Evolutionary conservation across 345 rosid genomes (phyloP), one percentile per base, ranked within the genome.

Genomic region (Erysimum cheiranthoides): DNA sequence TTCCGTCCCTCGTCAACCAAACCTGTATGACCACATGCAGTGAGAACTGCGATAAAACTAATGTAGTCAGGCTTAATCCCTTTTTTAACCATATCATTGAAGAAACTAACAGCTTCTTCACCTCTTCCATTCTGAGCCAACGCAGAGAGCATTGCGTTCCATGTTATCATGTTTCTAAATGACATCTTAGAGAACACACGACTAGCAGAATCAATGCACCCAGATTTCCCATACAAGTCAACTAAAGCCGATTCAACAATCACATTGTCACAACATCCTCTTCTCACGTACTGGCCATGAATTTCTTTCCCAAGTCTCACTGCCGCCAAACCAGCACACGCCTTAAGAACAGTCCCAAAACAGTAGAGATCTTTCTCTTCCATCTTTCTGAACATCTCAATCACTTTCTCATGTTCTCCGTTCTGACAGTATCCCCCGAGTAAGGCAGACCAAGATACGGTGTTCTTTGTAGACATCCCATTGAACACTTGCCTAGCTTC

Each of bases 41-140:
- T 85, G 74, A 90, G 95, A 78, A 92, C 89, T 6, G 97, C 96
- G 3, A 95, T 68, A 72, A 90, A 95, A 62, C 88, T 92, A 72
- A 92, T 86, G 62, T 78, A 78, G 70, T 92, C 99, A 68, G 97
- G 97, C 78, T 82, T 84, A 14, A 77, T 80, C 31, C 93, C 91
- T 18, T 58, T 75, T 76, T 71, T 54, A 52, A 78, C 73, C 96
- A 89, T 89, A 79, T 82, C 86, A 45, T 83, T 53, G 68, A 90
- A 95, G 61, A 88, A 79, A 61, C 60, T 42, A 45, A 92, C 80
- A 73, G 93, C 89, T 82, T 90, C 90, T 63, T 56, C 79, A 35
- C 83, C 89, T 84, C 86, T 85, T 81, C 98, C 97, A 60, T 94
- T 94, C 69, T 94, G 96, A 66, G 97, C 97, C 51, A 90, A 82